phyloP scores from a whole-genome alignment of 371 early-diverging fungal genomes.

The Rhizomucor miehei region DNA sequence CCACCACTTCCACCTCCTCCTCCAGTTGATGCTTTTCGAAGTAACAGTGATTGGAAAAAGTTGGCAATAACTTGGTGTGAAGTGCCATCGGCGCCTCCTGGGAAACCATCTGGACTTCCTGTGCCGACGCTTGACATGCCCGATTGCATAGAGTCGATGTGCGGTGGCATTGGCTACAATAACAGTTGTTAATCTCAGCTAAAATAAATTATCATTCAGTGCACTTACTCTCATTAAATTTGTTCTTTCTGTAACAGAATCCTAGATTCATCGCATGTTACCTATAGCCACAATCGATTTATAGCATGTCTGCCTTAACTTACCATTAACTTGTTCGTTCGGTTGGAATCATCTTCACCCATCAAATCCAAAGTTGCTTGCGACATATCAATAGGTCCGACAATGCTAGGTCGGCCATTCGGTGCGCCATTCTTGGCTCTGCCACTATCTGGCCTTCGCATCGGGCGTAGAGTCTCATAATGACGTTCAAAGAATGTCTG shows the following conservation, averaged over 20 bases:
- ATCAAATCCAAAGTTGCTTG: constrained; percentile 25
- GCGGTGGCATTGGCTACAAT: constrained; percentile 9
- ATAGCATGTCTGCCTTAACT: background rate
- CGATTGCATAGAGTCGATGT: constrained; percentile 13
- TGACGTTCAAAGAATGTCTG: constrained; percentile 78
- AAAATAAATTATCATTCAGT: background rate
- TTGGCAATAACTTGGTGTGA: constrained; percentile 78
- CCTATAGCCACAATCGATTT: no score
- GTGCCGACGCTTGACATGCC: constrained; percentile 12
- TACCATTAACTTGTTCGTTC: constrained; percentile 1
- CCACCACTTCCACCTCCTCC: no score
- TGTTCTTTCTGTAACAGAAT: constrained; percentile 5
- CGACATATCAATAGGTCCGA: constrained; percentile 32
- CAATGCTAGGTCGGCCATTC: constrained; percentile 26
- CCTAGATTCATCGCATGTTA: background rate
- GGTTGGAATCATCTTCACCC: constrained; percentile 12
- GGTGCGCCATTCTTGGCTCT: constrained; percentile 10
- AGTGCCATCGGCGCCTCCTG: constrained; percentile 22
- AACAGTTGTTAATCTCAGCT: background rate
- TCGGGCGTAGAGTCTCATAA: constrained; percentile 61
- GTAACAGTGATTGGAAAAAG: constrained; percentile 87
- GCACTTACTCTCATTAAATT: constrained; percentile 5
- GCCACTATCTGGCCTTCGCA: constrained; percentile 22
- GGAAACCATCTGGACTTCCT: constrained; percentile 6
- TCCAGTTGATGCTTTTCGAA: constrained; percentile 51